A percentile compares a stretch with the other conserved stretches of the same genome.
Evolutionary conservation across 345 rosid species (phyloP).

Genomic region (Eutrema japonicum): DNA sequence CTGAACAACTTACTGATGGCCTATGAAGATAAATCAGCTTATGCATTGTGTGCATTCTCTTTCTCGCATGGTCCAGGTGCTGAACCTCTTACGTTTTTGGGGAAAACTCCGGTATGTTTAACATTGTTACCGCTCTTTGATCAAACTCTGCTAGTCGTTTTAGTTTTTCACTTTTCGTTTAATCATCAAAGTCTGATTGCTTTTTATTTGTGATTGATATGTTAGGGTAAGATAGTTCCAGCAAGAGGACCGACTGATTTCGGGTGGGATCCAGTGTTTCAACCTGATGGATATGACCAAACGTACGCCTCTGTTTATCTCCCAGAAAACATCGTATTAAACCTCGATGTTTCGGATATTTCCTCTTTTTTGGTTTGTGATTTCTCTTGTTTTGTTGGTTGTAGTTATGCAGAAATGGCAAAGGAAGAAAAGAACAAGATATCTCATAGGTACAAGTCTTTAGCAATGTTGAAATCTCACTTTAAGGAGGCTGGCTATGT

Average conservation of each 20-base stretch:
- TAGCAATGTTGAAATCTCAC: slow-evolving; percentile 68
- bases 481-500: slow-evolving; percentile 71
- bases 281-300: slow-evolving; percentile 84
- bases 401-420: slow-evolving; percentile 84
- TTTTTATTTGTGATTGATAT: slow-evolving; percentile 38
- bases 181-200: background rate
- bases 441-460: slow-evolving; percentile 86
- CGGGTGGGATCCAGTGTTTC: slow-evolving; percentile 98
- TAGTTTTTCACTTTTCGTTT: background rate
- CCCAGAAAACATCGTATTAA: background rate
- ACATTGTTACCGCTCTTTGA: slow-evolving; percentile 6
- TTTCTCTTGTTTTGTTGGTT: slow-evolving; percentile 17
- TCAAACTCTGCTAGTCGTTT: slow-evolving; percentile 11
- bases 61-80: slow-evolving; percentile 75
- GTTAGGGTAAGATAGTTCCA: slow-evolving; percentile 85
- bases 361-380: background rate
- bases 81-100: slow-evolving; percentile 75
- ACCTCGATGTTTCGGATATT: background rate
- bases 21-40: slow-evolving; percentile 93
- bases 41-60: slow-evolving; percentile 86
- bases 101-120: slow-evolving; percentile 72
- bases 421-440: slow-evolving; percentile 95
- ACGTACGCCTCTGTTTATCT: slow-evolving; percentile 52
- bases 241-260: slow-evolving; percentile 88
- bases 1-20: slow-evolving; percentile 82